Conservation (phyloP, 371 early-diverging fungal genomes). For the Umbelopsis sp. region DNA sequence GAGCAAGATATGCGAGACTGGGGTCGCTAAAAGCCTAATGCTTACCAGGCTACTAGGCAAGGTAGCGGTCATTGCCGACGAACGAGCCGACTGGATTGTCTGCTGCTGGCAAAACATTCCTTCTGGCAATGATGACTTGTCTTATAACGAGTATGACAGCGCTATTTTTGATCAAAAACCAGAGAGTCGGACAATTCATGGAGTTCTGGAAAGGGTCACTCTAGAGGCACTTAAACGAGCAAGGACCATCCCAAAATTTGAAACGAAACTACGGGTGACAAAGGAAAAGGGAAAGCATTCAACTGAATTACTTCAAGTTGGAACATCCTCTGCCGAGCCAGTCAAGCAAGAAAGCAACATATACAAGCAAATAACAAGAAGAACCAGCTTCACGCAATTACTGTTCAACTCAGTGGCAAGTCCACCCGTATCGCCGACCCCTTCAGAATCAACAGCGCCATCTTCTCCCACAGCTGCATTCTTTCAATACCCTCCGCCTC, state of each 20-base stretch:
- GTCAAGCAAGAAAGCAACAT: background rate
- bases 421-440: background rate
- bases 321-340: background rate
- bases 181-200: constrained; percentile 43
- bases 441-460: background rate
- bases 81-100: constrained; percentile 49
- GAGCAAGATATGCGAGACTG: constrained; percentile 42
- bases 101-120: constrained; percentile 53
- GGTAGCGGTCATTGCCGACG: constrained; percentile 50
- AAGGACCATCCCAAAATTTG: constrained; percentile 53
- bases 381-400: constrained; percentile 4
- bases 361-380: background rate
- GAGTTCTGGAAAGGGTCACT: constrained; percentile 41
- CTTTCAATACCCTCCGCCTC: constrained; percentile 48
- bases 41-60: constrained; percentile 54
- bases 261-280: constrained; percentile 49
- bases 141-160: constrained; percentile 31
- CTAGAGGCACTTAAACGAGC: constrained; percentile 55
- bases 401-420: background rate
- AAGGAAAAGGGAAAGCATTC: constrained; percentile 41
- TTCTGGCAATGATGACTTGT: constrained; percentile 41
- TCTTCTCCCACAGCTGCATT: constrained; percentile 31
- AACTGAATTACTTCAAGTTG: constrained; percentile 8
- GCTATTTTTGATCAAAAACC: background rate
- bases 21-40: constrained; percentile 50